These are phyloP conservation scores for Candida hispaniensis DNA, from an alignment of 805 yeast genomes.

Conservation along the genomic window DNA sequence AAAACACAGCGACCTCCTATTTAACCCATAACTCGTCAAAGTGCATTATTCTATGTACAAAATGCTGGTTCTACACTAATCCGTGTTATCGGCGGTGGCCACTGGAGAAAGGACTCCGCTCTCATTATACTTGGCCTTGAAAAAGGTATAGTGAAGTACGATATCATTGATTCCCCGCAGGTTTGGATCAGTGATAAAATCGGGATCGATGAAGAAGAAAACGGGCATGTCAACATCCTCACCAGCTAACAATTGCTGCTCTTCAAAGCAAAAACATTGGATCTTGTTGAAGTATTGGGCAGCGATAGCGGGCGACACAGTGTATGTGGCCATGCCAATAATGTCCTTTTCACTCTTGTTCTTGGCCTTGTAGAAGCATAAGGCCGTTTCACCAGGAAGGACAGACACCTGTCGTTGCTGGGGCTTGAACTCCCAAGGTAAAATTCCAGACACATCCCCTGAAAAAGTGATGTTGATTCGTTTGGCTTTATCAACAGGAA, in stretches of 20 bases:
- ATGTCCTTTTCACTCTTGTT: slow-evolving; percentile 79
- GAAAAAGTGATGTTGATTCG: slow-evolving; percentile 80
- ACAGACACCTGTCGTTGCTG: slow-evolving; percentile 88
- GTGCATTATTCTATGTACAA: slow-evolving; percentile 3
- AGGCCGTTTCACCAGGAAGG: slow-evolving; percentile 94
- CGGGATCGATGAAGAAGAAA: slow-evolving; percentile 94
- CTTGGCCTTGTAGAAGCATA: slow-evolving; percentile 89
- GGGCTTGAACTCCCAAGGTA: slow-evolving; percentile 94
- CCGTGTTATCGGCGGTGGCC: slow-evolving; percentile 15
- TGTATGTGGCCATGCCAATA: slow-evolving; percentile 97
- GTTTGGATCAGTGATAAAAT: slow-evolving; percentile 81
- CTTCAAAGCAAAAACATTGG: slow-evolving; percentile 97
- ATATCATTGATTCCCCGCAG: slow-evolving; percentile 87
- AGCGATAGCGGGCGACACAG: slow-evolving; percentile 92
- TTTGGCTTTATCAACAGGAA: slow-evolving; percentile 77
- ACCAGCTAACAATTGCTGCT: slow-evolving; percentile 84
- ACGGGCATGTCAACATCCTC: slow-evolving; percentile 99
- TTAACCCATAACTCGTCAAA: background rate
- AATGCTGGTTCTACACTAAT: background rate
- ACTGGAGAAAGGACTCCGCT: slow-evolving; percentile 23
- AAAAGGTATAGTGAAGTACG: slow-evolving; percentile 85
- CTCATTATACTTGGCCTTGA: slow-evolving; percentile 35
- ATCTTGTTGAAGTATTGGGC: slow-evolving; percentile 95
- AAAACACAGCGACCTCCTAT: background rate
- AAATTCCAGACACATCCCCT: slow-evolving; percentile 76